Base-by-base conservation (phyloP, 2,329 filamentous ascomycete species). In the Neonectria punicea region DNA sequence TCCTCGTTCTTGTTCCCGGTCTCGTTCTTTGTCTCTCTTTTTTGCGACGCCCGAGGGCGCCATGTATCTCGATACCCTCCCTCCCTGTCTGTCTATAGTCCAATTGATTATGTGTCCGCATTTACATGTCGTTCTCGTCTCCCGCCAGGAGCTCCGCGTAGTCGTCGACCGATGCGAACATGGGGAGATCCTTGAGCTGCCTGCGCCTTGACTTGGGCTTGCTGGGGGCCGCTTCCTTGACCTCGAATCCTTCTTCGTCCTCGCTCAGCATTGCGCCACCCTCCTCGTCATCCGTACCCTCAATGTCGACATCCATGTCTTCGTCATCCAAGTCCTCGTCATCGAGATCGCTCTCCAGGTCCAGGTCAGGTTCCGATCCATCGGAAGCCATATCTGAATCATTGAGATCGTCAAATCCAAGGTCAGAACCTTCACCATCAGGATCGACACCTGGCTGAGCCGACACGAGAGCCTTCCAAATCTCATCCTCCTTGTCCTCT, bases 141-240 rank as follows among this genome's bases (percentile, higher is more conserved):
- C 89, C 87, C 4, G 85, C 92, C 77, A 97, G 80, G 81, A 97
- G 86, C 73, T 92, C 92, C 16, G 94, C 95, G 79, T 98, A 99
- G 78, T 98, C 96, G 59, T 98, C 96, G 34, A 87, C 92, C 34
- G 93, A 97, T 20, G 97, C 96, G 83, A 99, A 99, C 39, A 90
- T 97, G 7, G 96, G 96, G 72, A 99, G 83, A 69, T 89, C 89
- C 86, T 94, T 97, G 79, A 98, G 85, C 83, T 93, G 93, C 86
- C 91, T 93, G 82, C 87, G 90, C 82, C 92, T 93, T 77, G 88
- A 82, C 53, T 79, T 79, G 58, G 75, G 67, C 66, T 75, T 77
- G 79, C 66, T 72, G 50, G 70, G 73, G 85, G 90, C 81, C 82
- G 89, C 85, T 84, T 93, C 84, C 86, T 91, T 82, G 83, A 89